Conservation (phyloP, 768 basidiomycete species). For the Psilocybe azurescens region DNA sequence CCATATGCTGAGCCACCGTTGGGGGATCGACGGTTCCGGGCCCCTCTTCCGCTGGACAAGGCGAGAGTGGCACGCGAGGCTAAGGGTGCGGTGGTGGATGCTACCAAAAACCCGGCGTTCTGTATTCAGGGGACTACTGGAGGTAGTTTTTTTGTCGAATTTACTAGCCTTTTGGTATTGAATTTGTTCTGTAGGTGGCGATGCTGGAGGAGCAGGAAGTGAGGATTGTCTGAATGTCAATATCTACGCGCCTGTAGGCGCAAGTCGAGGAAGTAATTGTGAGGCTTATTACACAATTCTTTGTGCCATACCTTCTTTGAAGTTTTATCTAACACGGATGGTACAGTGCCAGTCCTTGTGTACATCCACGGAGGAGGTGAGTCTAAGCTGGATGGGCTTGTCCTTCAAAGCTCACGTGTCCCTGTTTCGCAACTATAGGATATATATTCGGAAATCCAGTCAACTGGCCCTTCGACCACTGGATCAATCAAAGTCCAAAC, state of each 20-base stretch:
- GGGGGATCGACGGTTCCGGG: constrained; percentile 55
- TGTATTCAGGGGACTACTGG: constrained; percentile 65
- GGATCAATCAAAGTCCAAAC: constrained; percentile 66
- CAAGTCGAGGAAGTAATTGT: constrained; percentile 53
- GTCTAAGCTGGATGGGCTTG: background rate
- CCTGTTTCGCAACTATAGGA: constrained; percentile 32
- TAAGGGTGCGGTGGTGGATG: constrained; percentile 49
- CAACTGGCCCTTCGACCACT: constrained; percentile 71
- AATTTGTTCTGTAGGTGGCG: constrained; percentile 41
- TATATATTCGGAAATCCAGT: constrained; percentile 65
- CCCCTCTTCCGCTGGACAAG: constrained; percentile 57
- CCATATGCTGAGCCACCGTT: constrained; percentile 66
- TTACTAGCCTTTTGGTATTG: background rate
- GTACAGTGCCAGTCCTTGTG: constrained; percentile 48
- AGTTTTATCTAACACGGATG: background rate
- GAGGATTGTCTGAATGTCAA: constrained; percentile 76
- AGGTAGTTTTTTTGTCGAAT: constrained; percentile 30
- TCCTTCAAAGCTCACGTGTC: background rate
- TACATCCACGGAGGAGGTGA: constrained; percentile 57
- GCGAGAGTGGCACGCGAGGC: constrained; percentile 41
- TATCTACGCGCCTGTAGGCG: constrained; percentile 59
- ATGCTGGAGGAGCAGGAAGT: constrained; percentile 66
- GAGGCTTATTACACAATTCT: constrained; percentile 22
- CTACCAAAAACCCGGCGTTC: constrained; percentile 57
- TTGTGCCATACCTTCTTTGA: background rate